phyloP scores from a whole-genome alignment of 345 rosid species.

The Excoecaria cochinchinensis region DNA sequence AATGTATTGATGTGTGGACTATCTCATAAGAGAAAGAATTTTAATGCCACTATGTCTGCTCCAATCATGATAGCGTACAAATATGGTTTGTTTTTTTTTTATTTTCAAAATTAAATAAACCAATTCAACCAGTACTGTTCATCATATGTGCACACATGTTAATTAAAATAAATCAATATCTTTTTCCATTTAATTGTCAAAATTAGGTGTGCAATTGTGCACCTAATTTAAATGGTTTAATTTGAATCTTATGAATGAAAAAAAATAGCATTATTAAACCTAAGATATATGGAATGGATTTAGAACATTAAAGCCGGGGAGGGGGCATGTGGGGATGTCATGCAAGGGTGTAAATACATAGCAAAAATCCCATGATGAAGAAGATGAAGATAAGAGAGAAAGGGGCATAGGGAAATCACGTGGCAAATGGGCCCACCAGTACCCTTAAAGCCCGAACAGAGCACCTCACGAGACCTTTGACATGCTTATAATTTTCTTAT shows the following conservation, averaged over 20 bases:
- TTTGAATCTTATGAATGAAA: too few relatives aligned
- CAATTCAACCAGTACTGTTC: conserved; percentile 22
- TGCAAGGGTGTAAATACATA: too few relatives aligned
- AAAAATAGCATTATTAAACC: too few relatives aligned
- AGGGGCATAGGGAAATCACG: conserved; percentile 54
- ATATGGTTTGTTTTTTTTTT: not conserved
- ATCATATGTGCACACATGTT: not conserved
- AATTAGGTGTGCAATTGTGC: too few relatives aligned
- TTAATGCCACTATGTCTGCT: conserved; percentile 12
- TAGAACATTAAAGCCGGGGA: too few relatives aligned
- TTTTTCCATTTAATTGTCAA: too few relatives aligned
- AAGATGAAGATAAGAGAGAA: conserved; percentile 9
- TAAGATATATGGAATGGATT: too few relatives aligned
- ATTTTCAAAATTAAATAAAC: not conserved
- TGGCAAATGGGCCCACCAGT: conserved; percentile 74
- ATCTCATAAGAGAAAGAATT: not conserved
- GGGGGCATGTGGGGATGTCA: too few relatives aligned
- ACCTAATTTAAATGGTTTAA: too few relatives aligned
- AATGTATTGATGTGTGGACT: not conserved
- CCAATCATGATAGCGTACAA: conserved; percentile 31
- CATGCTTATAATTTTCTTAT: not conserved
- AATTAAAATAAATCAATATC: too few relatives aligned
- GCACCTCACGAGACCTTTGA: conserved; percentile 45
- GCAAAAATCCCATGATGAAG: conserved; percentile 29
- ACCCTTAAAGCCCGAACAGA: conserved; percentile 40